Evolutionary conservation across 1,139 yeast genomes (phyloP), one percentile per base, ranked within the genome.

Genomic region (Hansenula anomala): DNA sequence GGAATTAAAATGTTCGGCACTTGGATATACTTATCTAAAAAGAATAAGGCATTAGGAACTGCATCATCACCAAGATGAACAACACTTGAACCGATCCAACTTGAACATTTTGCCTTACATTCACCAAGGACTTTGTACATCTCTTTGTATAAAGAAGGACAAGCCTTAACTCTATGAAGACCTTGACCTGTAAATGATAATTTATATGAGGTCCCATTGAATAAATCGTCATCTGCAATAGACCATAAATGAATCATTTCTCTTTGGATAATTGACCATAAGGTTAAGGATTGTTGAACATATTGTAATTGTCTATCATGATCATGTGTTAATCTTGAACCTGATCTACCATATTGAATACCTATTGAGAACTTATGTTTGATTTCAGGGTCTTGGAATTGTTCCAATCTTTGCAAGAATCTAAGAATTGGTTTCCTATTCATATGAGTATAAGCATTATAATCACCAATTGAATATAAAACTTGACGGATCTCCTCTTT

Each of bases 171-270:
- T 45, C 92, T 71, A 55, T 82, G 80, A 20, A 83, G 64, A 18
- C 92, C 92, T 58, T 82, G 92, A 3, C 90, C 92, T 0, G 90
- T 82, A 41, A 82, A 81, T n/a, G 75, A 66, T 28, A 82, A 61
- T 44, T 71, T 68, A 53, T 83, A 82, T 17, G 64, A 61, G 18
- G 61, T 54, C 2, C 78, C 72, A 47, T 66, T 66, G 46, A 78
- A 72, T 37, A 82, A 60, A 54, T 83, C 90, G 28, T 72, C 72
- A 52, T 82, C 92, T 0, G 89, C 87, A 33, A 79, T 68, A 34
- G 75, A 76, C 89, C 90, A 82, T 19, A 82, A 60, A 58, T 71
- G 74, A 46, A 81, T 77, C 82, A 82, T 79, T 48, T 82, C 87
- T 36, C 82, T 64, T 77, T 80, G 83, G 42, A 82, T 80, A 39